phyloP scores from a whole-genome alignment of 805 yeast genomes.

The Starmerella floricola region DNA sequence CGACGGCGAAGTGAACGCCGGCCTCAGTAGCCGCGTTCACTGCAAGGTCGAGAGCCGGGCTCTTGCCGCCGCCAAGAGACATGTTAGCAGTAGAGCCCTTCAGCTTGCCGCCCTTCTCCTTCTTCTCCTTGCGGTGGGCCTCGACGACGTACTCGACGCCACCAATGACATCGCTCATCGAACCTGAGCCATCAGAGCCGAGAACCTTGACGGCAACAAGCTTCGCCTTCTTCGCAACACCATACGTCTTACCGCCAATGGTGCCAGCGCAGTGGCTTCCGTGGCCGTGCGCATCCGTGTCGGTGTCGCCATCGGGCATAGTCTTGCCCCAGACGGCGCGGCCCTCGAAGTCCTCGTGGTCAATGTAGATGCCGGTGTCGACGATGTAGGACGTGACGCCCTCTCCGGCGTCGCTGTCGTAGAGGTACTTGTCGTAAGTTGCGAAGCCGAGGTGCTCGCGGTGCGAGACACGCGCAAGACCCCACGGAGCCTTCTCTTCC shows the following conservation, averaged over 20 bases:
- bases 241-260: constrained; percentile 40
- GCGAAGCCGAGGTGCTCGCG: constrained; percentile 48
- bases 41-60: constrained; percentile 75
- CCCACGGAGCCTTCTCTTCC: constrained; percentile 65
- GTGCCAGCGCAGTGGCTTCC: constrained; percentile 55
- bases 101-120: constrained; percentile 35
- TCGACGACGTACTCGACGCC: constrained; percentile 58
- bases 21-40: constrained; percentile 81
- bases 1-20: constrained; percentile 87
- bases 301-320: constrained; percentile 36
- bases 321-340: constrained; percentile 47
- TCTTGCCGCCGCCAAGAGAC: constrained; percentile 86
- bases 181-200: constrained; percentile 44
- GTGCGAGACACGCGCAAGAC: constrained; percentile 58
- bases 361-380: constrained; percentile 44
- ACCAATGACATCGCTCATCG: constrained; percentile 47
- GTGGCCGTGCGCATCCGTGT: constrained; percentile 44
- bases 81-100: constrained; percentile 50
- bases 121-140: constrained; percentile 36
- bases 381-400: constrained; percentile 38
- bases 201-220: constrained; percentile 50
- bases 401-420: constrained; percentile 40
- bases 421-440: constrained; percentile 48
- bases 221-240: constrained; percentile 46
- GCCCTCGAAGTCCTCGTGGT: constrained; percentile 44